Base-by-base conservation (phyloP, 768 basidiomycete species). In the Boletus rubroflammeus region DNA sequence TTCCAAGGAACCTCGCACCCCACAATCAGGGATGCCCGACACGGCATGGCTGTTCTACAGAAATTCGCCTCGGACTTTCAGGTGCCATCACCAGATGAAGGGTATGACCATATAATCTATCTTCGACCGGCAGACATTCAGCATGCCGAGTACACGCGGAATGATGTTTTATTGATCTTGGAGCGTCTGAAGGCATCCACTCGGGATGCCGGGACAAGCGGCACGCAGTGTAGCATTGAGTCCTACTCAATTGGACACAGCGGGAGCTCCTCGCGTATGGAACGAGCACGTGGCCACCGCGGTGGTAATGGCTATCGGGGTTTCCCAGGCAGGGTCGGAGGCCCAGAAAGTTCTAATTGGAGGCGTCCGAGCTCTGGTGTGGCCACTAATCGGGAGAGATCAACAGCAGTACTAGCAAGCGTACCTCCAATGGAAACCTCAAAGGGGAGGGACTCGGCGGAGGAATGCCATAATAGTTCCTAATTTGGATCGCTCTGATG, bases 1-100 rank as follows among this genome's bases (percentile, higher is more conserved):
- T 38, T 59, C 42, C 64, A 65, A 91, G 90, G 90, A 61, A 78
- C 76, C 34, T 75, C 72, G 46, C 90, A 90, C 72, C 91, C 90
- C 48, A 93, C 90, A 50, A 91, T 93, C 69, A 82, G 74, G 58
- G 76, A 69, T 58, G 75, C 78, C 49, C 78, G 80, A 63, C 76
- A 81, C 41, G 88, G 82, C 19, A 62, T 85, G 62, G 70, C 74
- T 34, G 72, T 90, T n/a, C 75, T 92, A 51, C 75, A 80, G 56
- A 80, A 81, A 49, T 90, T 93, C 68, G 78, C 78, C 44, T 73
- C 76, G 46, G 81, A 84, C 59, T 86, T 84, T 63, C 73, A 75
- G 63, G 65, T 73, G 26, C 90, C 90, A 28, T 66, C 66, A 21
- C 61, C 76, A 35, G 62, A 73, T 34, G 90, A 92, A 75, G 88